Conservation (phyloP, 805 yeast species). For the Ogataea parapolymorpha region DNA sequence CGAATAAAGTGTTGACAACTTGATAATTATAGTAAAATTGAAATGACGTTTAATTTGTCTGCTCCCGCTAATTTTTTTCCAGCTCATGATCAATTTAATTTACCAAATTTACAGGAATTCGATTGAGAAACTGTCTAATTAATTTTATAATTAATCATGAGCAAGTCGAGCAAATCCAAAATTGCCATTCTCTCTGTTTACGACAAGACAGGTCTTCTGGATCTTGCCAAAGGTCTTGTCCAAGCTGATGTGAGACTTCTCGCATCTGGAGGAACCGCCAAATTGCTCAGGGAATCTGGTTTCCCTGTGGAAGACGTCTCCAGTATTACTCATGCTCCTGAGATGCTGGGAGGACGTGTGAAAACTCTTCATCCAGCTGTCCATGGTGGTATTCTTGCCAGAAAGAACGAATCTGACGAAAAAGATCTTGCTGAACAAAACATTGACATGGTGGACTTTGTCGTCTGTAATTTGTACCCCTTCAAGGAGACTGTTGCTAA, state of each 20-base stretch:
- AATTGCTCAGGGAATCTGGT: slow-evolving; percentile 92
- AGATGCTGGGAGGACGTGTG: slow-evolving; percentile 98
- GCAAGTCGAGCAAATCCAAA: slow-evolving; percentile 42
- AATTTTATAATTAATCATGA: slow-evolving; percentile 6
- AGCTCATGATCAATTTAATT: not conserved
- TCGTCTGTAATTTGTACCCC: slow-evolving; percentile 96
- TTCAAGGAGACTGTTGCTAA: slow-evolving; percentile 96
- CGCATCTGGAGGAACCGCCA: slow-evolving; percentile 98
- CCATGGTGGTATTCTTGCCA: slow-evolving; percentile 95
- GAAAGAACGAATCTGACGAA: slow-evolving; percentile 89
- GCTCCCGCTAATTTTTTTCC: not conserved
- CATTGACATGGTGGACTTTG: slow-evolving; percentile 93
- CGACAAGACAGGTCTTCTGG: slow-evolving; percentile 94
- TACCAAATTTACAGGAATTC: slow-evolving; percentile 4
- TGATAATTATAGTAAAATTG: not conserved
- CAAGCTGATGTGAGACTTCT: slow-evolving; percentile 86
- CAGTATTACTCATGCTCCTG: slow-evolving; percentile 95
- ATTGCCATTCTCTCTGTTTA: slow-evolving; percentile 96
- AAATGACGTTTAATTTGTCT: not conserved
- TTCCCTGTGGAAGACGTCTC: slow-evolving; percentile 97
- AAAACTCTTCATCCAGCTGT: slow-evolving; percentile 98
- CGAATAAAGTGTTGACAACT: slow-evolving; percentile 1
- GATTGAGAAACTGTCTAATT: not conserved
- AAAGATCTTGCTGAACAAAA: slow-evolving; percentile 83
- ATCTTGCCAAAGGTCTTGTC: slow-evolving; percentile 91